These are phyloP conservation scores for Schoenoplectus triqueter DNA, from an alignment of 202 grass and related monocot species.

Conservation along the genomic window DNA sequence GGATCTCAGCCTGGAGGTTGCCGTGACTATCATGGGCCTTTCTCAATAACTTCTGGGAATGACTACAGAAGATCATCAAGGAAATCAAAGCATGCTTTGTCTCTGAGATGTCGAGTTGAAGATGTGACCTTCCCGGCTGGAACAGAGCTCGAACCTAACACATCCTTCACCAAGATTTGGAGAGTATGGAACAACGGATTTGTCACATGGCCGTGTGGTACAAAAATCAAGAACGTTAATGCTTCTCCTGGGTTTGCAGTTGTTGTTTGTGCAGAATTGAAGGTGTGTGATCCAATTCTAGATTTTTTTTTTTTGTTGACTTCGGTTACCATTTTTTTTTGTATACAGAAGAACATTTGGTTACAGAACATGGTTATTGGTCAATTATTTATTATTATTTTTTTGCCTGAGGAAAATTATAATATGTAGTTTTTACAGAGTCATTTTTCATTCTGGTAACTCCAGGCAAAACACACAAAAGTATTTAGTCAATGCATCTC, in stretches of 20 bases:
- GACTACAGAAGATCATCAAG: not conserved
- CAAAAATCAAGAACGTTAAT: not conserved
- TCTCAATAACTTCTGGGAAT: not conserved
- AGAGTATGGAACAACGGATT: not conserved
- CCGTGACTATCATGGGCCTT: not conserved
- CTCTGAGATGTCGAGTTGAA: not conserved
- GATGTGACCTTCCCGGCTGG: not conserved
- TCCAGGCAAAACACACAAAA: too few relatives aligned
- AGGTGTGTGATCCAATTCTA: not conserved
- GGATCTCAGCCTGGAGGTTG: not conserved
- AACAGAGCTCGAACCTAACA: not conserved
- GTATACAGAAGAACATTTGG: not conserved
- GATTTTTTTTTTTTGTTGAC: not conserved
- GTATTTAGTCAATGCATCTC: too few relatives aligned
- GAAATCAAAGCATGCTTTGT: not conserved
- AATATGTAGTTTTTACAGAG: too few relatives aligned
- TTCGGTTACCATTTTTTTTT: not conserved
- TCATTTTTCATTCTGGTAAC: too few relatives aligned
- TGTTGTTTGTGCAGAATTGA: not conserved
- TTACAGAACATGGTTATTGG: too few relatives aligned
- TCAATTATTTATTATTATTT: too few relatives aligned
- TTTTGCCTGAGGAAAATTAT: too few relatives aligned
- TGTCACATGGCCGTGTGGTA: not conserved
- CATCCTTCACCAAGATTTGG: not conserved
- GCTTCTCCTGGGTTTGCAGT: not conserved